Evolutionary conservation across 768 basidiomycete species (phyloP), one percentile per base, ranked within the genome.

Genomic region (Russula foetens): DNA sequence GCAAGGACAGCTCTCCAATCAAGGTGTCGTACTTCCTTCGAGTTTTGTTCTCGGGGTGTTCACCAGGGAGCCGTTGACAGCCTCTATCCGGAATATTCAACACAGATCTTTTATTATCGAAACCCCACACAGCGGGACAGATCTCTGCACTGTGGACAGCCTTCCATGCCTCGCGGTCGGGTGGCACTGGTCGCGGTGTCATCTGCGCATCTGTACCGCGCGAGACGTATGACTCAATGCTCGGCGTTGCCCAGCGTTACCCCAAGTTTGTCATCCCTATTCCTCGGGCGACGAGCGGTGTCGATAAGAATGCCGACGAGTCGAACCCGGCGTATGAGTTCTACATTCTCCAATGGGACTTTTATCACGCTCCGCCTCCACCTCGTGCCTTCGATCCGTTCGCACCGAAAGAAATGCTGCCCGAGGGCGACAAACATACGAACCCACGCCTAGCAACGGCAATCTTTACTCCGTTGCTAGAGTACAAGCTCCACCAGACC

Each of bases 401-500:
- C 67, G 74, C 75, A 5, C 82, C 84, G 70, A 23, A 19, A 7
- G 58, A 19, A 7, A 57, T 67, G 21, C 68, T 61, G 33, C 61
- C 62, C 15, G 59, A 67, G 28, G 64, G 67, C 6, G 67, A 69
- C 15, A 64, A 69, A 44, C 58, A 62, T 2, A 59, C 71, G 12
- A 82, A 83, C 65, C 81, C 83, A 17, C 77, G 75, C 53, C 75
- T 74, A 2, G 83, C 93, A 7, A 94, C 93, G 0, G 79, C 96
- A 54, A 78, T 98, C 38, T 96, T 96, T 76, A 94, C 97, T 0
- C 90, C 95, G 2, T 78, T 98, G 45, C 86, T 89, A 66, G 96
- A 98, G 74, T 99, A 92, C 81, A 96, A 97, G 72, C 73, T 84
- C 58, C 85, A 88, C 43, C 80, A 80, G 54, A 79, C 86, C 19